Evolutionary conservation across 768 basidiomycete species (phyloP).

Genomic region (Boletus insuetus): DNA sequence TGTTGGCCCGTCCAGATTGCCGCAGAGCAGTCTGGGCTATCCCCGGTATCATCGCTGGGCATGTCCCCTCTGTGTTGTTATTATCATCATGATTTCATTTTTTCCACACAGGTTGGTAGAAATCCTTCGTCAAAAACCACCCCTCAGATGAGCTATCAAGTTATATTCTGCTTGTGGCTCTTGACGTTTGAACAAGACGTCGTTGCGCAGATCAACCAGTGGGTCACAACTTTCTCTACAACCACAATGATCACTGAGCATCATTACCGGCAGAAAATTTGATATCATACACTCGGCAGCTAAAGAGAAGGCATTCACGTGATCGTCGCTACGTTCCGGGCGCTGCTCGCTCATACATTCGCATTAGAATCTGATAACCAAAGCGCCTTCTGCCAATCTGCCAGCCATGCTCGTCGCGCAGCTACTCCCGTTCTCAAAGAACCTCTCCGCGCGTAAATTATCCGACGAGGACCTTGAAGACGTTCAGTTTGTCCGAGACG

Average conservation of each 20-base stretch:
- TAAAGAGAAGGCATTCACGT: conserved; percentile 96
- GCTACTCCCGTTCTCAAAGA: conserved; percentile 83
- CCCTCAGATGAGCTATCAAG: conserved; percentile 95
- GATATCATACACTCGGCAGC: conserved; percentile 86
- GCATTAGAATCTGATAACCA: conserved; percentile 78
- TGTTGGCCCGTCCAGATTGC: conserved; percentile 78
- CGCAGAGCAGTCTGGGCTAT: conserved; percentile 79
- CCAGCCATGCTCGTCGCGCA: conserved; percentile 91
- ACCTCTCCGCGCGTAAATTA: conserved; percentile 81
- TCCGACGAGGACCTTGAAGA: conserved; percentile 96
- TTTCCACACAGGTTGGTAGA: conserved; percentile 63
- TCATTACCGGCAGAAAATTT: conserved; percentile 63
- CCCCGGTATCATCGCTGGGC: conserved; percentile 69
- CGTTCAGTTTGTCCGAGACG: conserved; percentile 81
- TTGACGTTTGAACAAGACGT: conserved; percentile 87
- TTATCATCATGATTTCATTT: background rate
- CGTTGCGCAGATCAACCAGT: conserved; percentile 88
- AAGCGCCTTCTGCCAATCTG: conserved; percentile 82
- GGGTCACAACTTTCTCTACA: conserved; percentile 20
- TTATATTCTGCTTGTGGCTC: conserved; percentile 90
- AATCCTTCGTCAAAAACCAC: conserved; percentile 72
- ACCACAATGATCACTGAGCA: background rate
- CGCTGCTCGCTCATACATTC: conserved; percentile 2
- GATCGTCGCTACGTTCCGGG: conserved; percentile 87
- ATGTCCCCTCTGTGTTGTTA: conserved; percentile 9